Conservation (phyloP, 495 filamentous ascomycete species). For the Penicillium longicatenatum region DNA sequence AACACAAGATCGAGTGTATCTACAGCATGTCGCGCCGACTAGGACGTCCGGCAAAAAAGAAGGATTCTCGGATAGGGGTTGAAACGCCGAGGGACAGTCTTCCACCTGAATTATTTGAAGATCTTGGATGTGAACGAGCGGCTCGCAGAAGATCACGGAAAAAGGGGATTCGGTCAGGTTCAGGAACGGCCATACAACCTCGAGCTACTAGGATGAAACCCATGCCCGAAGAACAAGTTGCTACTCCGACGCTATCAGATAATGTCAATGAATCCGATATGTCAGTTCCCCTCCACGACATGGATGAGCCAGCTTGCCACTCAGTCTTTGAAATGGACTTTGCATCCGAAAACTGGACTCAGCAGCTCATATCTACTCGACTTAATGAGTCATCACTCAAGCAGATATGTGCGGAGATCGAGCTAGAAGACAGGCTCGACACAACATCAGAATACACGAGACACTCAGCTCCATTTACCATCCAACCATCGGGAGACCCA, state of each 20-base stretch:
- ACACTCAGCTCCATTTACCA: not conserved
- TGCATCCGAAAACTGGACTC: conserved; percentile 34
- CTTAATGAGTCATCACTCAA: conserved; percentile 11
- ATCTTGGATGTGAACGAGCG: conserved; percentile 16
- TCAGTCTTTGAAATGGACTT: conserved; percentile 29
- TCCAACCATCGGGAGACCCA: not conserved
- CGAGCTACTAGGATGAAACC: not conserved
- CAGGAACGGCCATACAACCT: not conserved
- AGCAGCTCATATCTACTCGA: conserved; percentile 29
- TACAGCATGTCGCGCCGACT: conserved; percentile 50
- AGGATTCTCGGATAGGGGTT: conserved; percentile 10
- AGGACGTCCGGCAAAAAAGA: conserved; percentile 46
- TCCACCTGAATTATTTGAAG: conserved; percentile 6
- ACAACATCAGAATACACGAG: conserved; percentile 6
- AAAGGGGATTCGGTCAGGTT: not conserved
- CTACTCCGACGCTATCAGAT: not conserved
- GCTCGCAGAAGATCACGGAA: conserved; percentile 18
- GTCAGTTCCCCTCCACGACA: not conserved
- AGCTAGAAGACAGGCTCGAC: conserved; percentile 19
- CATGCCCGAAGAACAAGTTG: conserved; percentile 3
- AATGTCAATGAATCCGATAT: not conserved
- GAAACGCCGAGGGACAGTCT: conserved; percentile 4
- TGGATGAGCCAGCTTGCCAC: not conserved
- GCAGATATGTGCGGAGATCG: conserved; percentile 9
- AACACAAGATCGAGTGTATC: conserved; percentile 44